A percentile compares a stretch with the other conserved stretches of the same genome.
Conservation (phyloP, 2,329 filamentous ascomycete genomes). For the Myriosclerotinia scirpicola region DNA sequence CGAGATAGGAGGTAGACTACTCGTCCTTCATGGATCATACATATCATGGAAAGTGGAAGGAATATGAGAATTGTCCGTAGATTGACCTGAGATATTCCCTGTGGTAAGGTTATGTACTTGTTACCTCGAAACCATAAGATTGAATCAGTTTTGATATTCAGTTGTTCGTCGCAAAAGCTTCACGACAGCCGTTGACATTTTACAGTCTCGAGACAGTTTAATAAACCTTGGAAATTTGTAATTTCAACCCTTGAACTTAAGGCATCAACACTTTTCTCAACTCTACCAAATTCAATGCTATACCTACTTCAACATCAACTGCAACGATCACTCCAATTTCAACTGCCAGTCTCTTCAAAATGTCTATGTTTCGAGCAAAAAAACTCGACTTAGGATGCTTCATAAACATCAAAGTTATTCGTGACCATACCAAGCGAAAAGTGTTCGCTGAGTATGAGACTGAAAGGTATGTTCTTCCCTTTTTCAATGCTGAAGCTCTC, state of each 20-base stretch:
- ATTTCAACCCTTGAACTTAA: not conserved
- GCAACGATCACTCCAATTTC: not conserved
- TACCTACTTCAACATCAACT: not conserved
- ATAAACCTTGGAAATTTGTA: not conserved
- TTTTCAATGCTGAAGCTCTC: not conserved
- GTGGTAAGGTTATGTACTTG: no score
- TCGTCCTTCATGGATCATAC: no score
- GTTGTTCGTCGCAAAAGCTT: no score
- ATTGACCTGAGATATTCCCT: no score
- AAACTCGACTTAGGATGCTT: conserved; percentile 87
- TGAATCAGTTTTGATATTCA: no score
- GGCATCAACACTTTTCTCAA: not conserved
- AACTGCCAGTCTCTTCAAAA: conserved; percentile 45
- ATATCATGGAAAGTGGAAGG: no score
- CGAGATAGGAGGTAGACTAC: no score
- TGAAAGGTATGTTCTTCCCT: conserved; percentile 58
- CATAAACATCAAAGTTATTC: conserved; percentile 81
- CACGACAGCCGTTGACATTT: no score
- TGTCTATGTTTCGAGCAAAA: conserved; percentile 87
- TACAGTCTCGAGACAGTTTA: no score
- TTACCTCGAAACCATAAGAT: no score
- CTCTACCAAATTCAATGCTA: not conserved
- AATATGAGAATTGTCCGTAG: no score
- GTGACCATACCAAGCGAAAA: conserved; percentile 96
- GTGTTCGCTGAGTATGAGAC: conserved; percentile 84